phyloP scores from a whole-genome alignment of 192 early-diverging fungal species.

The Backusella westeae region DNA sequence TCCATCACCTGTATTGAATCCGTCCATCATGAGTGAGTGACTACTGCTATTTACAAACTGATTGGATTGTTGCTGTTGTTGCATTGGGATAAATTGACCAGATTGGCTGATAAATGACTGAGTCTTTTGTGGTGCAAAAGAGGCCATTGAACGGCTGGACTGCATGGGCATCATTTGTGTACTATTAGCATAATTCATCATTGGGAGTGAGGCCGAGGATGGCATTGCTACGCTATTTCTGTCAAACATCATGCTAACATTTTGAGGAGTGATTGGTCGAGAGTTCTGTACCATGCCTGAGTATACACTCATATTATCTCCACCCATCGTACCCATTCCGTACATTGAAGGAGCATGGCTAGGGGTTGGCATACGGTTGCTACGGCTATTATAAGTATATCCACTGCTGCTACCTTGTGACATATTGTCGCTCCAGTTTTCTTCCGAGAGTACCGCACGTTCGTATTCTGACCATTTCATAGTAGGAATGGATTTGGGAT shows the following conservation, averaged over 20 bases:
- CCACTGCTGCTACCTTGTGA: slow-evolving; percentile 36
- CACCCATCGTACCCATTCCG: neutral
- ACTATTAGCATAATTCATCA: slow-evolving; percentile 14
- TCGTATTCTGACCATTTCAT: slow-evolving; percentile 85
- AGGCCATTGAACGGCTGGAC: slow-evolving; percentile 10
- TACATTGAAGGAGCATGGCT: slow-evolving; percentile 4
- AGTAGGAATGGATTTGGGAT: slow-evolving; percentile 71
- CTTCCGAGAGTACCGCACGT: slow-evolving; percentile 43
- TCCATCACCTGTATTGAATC: slow-evolving; percentile 12
- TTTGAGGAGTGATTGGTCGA: neutral
- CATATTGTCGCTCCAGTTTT: slow-evolving; percentile 31
- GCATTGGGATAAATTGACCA: slow-evolving; percentile 14
- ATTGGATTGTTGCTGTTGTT: neutral
- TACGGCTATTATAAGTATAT: slow-evolving; percentile 14
- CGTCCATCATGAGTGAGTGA: slow-evolving; percentile 23
- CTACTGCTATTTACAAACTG: slow-evolving; percentile 7
- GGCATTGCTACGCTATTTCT: slow-evolving; percentile 19
- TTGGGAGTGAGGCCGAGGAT: slow-evolving; percentile 15
- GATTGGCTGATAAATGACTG: slow-evolving; percentile 5
- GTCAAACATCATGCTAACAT: neutral
- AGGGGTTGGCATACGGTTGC: neutral
- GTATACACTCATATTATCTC: slow-evolving; percentile 3
- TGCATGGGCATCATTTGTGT: slow-evolving; percentile 11
- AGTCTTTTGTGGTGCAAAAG: neutral
- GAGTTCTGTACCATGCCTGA: neutral